Base-by-base conservation (phyloP, 164 flowering plant species). In the Protea cynaroides region DNA sequence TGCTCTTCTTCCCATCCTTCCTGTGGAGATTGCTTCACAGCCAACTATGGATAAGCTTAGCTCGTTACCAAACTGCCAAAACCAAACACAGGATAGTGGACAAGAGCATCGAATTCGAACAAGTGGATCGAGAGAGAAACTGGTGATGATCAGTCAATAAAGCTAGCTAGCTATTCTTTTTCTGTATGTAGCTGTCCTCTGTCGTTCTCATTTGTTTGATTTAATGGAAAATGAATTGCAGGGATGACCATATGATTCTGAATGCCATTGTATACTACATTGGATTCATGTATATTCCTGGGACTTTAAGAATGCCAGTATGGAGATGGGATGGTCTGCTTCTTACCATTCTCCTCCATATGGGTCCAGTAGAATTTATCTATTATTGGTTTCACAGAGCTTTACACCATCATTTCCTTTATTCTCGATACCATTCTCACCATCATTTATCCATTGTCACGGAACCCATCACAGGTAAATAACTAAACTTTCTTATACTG, bases 361-460 rank as follows among this genome's bases (percentile, higher is more conserved):
- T 18, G 19, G 52, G 52, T 4, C 52, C 52, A 49, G 52, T 49
- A 19, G 52, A 49, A 49, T 49, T 49, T 19, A n/a, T 49, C 19
- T 49, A 49, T 18, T 49, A 81, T 51, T 49, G 52, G 52, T 18
- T 49, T 49, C 52, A 49, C 19, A 49, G 52, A 49, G 52, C 52
- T 12, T 49, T 49, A 25, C 87, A 83, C 66, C 87, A 83, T 63
- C 84, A 81, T 61, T 81, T 52, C 60, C 79, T 83, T 37, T 83
- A 79, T 75, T 64, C 77, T 24, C 81, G 80, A 50, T 83, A 79
- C 62, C 86, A 83, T 46, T 80, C 52, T 1, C 52, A 49, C 71
- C 86, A 83, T 58, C 86, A 83, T 63, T 70, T 83, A 57, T 80
- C 86, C n/a, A 71, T 81, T 34, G 83, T 71, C 58, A 83, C 84